Evolutionary conservation across 2,329 filamentous ascomycete genomes (phyloP).

Genomic region (Sclerotinia subarctica): DNA sequence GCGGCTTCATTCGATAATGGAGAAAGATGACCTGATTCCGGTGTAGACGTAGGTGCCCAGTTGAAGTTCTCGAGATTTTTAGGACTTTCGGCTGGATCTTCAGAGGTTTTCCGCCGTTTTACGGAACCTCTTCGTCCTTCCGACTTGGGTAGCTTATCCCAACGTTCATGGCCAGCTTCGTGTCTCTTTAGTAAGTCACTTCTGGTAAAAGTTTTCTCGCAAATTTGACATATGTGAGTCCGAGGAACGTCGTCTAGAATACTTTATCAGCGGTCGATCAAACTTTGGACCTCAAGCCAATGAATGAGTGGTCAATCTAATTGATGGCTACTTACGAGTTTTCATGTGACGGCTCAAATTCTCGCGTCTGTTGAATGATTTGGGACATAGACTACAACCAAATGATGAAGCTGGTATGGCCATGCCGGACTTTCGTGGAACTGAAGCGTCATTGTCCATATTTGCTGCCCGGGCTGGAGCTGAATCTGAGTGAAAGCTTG

Average conservation of each 20-base stretch:
- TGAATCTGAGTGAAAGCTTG: background rate
- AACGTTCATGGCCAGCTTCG: constrained; percentile 31
- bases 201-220: constrained; percentile 31
- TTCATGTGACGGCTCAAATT: constrained; percentile 15
- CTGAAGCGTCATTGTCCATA: background rate
- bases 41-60: background rate
- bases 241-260: constrained; percentile 23
- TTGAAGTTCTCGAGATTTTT: background rate
- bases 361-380: constrained; percentile 8
- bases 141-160: constrained; percentile 24
- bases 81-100: background rate
- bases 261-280: constrained; percentile 11
- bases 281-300: background rate
- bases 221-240: constrained; percentile 30
- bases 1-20: background rate
- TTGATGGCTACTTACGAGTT: constrained; percentile 9
- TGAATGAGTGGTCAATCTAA: background rate
- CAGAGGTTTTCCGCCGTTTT: constrained; percentile 25
- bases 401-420: background rate
- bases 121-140: constrained; percentile 4
- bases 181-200: constrained; percentile 33
- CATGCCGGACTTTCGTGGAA: background rate
- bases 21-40: constrained; percentile 11
- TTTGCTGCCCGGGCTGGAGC: too few species aligned
- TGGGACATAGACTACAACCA: constrained; percentile 2